Conservation (phyloP, 805 yeast genomes). For the Myxozyma melibiosi region DNA sequence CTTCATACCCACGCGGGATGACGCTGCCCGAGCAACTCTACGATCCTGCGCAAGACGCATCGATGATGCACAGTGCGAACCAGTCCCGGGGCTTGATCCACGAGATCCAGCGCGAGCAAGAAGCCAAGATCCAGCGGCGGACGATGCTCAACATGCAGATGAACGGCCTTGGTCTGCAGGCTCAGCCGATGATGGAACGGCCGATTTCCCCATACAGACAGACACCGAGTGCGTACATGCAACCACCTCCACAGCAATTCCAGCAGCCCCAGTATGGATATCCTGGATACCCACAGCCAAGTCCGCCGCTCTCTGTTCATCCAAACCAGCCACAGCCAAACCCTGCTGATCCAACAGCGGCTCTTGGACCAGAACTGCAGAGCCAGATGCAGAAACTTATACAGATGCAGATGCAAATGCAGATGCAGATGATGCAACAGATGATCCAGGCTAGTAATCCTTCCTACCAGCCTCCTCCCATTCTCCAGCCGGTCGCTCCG, state of each 20-base stretch:
- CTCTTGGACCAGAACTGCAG: constrained; percentile 20
- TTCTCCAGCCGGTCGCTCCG: neutral
- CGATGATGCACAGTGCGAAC: neutral
- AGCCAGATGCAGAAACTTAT: constrained; percentile 27
- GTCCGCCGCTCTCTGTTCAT: no score
- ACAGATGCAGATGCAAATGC: constrained; percentile 30
- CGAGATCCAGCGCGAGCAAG: constrained; percentile 46
- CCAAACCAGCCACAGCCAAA: neutral
- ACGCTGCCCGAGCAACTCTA: constrained; percentile 17
- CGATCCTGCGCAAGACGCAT: neutral
- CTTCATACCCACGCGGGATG: constrained; percentile 16
- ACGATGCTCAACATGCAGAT: constrained; percentile 28
- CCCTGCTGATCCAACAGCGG: neutral
- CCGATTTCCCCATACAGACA: neutral
- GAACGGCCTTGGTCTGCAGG: constrained; percentile 8
- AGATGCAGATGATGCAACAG: constrained; percentile 27
- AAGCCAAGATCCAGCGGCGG: constrained; percentile 41
- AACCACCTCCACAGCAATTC: constrained; percentile 6
- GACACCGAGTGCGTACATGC: neutral
- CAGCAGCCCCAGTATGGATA: neutral
- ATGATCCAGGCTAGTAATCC: constrained; percentile 17
- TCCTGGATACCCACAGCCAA: neutral
- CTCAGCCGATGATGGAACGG: neutral
- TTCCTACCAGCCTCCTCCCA: neutral
- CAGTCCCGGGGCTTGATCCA: constrained; percentile 45